phyloP scores from a whole-genome alignment of 352 stramenopile genomes.

The Pythium myriotylum region DNA sequence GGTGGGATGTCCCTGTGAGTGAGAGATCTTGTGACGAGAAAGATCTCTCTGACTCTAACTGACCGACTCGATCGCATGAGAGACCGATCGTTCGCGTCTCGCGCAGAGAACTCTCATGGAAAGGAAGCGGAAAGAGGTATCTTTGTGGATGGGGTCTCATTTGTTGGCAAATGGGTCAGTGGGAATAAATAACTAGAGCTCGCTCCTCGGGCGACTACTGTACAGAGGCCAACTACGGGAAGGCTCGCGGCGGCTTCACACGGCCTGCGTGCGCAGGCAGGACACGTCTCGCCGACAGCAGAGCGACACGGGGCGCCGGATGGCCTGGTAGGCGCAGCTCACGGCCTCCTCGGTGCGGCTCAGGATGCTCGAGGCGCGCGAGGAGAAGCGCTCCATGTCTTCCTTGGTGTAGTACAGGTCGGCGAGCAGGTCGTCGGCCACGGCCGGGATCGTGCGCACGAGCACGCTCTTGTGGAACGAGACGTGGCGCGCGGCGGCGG shows the following conservation, averaged over 20 bases:
- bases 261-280: slow-evolving; percentile 3
- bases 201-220: not conserved
- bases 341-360: slow-evolving; percentile 60
- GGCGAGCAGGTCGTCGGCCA: slow-evolving; percentile 47
- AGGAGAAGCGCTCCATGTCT: slow-evolving; percentile 64
- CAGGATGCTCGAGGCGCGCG: slow-evolving; percentile 49
- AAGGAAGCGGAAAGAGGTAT: not conserved
- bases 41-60: no score
- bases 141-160: no score
- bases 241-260: slow-evolving; percentile 6
- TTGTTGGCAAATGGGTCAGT: no score
- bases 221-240: not conserved
- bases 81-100: no score
- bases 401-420: slow-evolving; percentile 71
- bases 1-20: no score
- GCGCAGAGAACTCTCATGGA: not conserved
- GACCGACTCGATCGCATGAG: no score
- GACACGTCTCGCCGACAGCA: slow-evolving; percentile 21
- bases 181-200: not conserved
- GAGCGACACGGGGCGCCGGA: slow-evolving; percentile 32
- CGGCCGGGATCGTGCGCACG: slow-evolving; percentile 57
- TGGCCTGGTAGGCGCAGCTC: slow-evolving; percentile 32
- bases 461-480: slow-evolving; percentile 64
- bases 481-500: slow-evolving; percentile 34
- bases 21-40: not conserved